Base-by-base conservation (phyloP, 2,329 filamentous ascomycete species). In the Colletotrichum lupini region DNA sequence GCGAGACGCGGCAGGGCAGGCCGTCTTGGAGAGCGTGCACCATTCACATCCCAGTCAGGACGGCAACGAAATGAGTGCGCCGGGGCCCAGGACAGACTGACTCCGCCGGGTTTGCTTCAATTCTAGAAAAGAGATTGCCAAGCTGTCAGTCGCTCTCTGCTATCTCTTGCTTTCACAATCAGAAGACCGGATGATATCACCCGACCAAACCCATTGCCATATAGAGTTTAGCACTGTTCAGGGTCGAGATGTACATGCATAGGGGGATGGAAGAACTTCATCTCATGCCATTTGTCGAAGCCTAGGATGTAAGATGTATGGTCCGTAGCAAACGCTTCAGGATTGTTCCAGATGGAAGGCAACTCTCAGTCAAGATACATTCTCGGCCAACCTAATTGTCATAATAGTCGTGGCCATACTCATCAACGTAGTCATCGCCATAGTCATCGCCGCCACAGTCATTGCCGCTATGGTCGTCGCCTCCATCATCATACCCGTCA, bases 391-490 rank as follows among this genome's bases (percentile, higher is more conserved):
- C 22, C 70, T 68, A 77, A n/a, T 78, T 74, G 1, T 74, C 73
- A 7, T 73, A 65, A 19, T 67, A 71, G 30, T 73, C 69, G 14
- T 72, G 26, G 26, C 26, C 26, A 26, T 26, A 26, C 26, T 26
- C 26, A 26, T 26, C 26, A 26, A 26, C 26, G 4, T 26, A 26
- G 26, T 26, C 26, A 26, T 26, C 64, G 22, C 86, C 86, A 49
- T n/a, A n/a, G 8, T 22, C 19, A 49, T 49, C 42, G 42, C 19
- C 64, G 22, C 86, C 86, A 49, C 9, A n/a, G 8, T 22, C 42
- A 49, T 49, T 19, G 19, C 19, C 42, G 73, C 88, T 86, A 61
- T 87, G 80, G 68, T 88, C 88, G 77, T 85, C 85, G 74, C 16
- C 87, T 0, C 79, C 80, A 67, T 81, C 80, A 7, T 79, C 78